Percentiles rank a stretch among this genome's conserved stretches.
phyloP scores from a whole-genome alignment of 2,329 filamentous ascomycete species.

The Alternaria sp. region DNA sequence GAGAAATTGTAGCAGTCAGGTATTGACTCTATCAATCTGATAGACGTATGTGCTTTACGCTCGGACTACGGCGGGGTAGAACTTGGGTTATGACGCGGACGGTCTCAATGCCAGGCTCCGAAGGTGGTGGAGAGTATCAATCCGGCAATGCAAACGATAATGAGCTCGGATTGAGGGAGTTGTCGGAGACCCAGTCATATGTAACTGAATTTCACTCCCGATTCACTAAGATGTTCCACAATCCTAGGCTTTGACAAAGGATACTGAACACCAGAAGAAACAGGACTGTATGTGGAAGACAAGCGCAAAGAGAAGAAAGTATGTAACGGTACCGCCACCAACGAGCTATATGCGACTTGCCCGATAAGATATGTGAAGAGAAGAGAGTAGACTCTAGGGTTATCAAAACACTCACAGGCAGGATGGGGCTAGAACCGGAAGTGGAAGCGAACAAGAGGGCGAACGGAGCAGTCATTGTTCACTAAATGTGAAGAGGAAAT shows the following conservation, averaged over 20 bases:
- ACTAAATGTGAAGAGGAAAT: slow-evolving; percentile 1
- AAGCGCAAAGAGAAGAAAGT: slow-evolving; percentile 1
- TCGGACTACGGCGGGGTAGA: neutral
- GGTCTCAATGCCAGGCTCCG: neutral
- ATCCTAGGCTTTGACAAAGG: neutral
- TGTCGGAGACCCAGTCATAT: neutral
- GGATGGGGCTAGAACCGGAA: neutral
- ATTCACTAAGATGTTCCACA: neutral
- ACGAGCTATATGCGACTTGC: slow-evolving; percentile 3
- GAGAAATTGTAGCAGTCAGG: neutral
- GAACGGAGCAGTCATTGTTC: neutral
- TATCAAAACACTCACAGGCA: neutral
- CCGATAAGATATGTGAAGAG: slow-evolving; percentile 3
- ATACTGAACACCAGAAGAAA: neutral
- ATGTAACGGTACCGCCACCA: neutral
- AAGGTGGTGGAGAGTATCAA: neutral
- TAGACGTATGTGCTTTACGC: neutral
- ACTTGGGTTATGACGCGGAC: neutral
- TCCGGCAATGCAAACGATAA: neutral
- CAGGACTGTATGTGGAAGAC: neutral
- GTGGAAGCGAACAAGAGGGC: neutral
- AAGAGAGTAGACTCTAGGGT: neutral
- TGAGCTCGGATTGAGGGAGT: neutral
- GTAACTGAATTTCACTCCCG: neutral
- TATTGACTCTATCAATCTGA: neutral